Evolutionary conservation across 1,284 basidiomycete species (phyloP), one percentile per base, ranked within the genome.

Genomic region (Fomitopsis pinicola): DNA sequence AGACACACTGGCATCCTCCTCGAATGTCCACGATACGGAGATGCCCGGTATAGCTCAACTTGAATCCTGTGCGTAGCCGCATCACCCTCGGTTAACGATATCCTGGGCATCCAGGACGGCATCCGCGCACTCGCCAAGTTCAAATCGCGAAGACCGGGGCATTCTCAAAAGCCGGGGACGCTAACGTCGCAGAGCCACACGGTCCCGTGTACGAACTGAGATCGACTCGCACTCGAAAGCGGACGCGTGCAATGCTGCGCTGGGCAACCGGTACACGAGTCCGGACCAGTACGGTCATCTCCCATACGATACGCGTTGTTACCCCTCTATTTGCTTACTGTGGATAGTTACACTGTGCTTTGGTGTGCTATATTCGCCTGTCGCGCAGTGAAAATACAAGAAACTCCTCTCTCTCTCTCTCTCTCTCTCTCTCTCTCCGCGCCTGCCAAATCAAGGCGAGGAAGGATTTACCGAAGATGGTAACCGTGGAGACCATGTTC

Each of bases 1-100:
- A 67, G 69, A 59, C 74, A 75, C 59, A n/a, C n/a, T n/a, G n/a
- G n/a, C n/a, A 67, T 75, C 19, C 63, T 76, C 0, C 53, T 55
- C 15, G 63, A 66, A n/a, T 73, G 75, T 66, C 66, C 68, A 7
- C 35, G 53, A 15, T 72, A 72, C 59, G 60, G 64, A 48, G 45
- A 48, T n/a, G 45, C 45, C 19, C 45, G 45, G 5, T 12, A 15
- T 2, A 28, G 9, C 22, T 30, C 45, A 48, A 22, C 22, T 22
- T 22, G 22, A 22, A 5, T 48, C 45, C 22, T 28, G 14, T 19
- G 45, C 45, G 26, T 48, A 26, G 19, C 45, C 26, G 26, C 45
- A 48, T 28, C 45, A 28, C 45, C 45, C 30, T 2, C 30, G 30
- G 30, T 33, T 33, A 33, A 33, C 30, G 30, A 33, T 2, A 33